These are phyloP conservation scores for Hypsizygus marmoreus DNA, from an alignment of 768 basidiomycete species.

Conservation along the genomic window DNA sequence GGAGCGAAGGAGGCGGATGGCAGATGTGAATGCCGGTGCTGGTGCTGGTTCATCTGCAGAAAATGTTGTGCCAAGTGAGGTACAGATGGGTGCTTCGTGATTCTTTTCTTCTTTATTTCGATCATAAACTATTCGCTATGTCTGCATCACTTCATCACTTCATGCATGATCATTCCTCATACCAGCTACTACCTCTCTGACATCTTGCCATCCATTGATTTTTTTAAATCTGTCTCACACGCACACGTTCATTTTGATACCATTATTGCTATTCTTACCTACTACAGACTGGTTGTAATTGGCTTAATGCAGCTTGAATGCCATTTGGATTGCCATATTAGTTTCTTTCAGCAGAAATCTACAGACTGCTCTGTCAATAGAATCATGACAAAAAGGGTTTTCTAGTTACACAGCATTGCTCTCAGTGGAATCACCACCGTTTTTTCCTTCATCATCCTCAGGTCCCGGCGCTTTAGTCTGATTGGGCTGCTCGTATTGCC, in stretches of 20 bases:
- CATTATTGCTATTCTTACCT: conserved; percentile 10
- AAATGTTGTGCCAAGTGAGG: conserved; percentile 4
- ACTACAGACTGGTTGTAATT: conserved; percentile 11
- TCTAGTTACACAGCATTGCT: too few relatives aligned
- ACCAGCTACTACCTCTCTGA: background rate
- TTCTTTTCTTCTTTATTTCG: background rate
- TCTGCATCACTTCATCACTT: too few relatives aligned
- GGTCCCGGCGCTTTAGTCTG: too few relatives aligned
- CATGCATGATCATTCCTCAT: background rate
- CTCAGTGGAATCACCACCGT: too few relatives aligned
- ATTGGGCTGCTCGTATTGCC: too few relatives aligned
- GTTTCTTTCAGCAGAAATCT: too few relatives aligned
- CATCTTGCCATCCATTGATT: background rate
- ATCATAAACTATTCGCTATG: background rate
- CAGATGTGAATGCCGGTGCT: too few relatives aligned
- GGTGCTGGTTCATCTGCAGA: background rate
- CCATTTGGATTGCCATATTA: too few relatives aligned
- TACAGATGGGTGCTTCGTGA: background rate
- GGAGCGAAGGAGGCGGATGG: conserved; percentile 62
- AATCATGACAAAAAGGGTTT: too few relatives aligned
- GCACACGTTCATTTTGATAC: conserved; percentile 15
- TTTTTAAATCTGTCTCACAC: background rate
- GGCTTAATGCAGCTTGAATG: too few relatives aligned
- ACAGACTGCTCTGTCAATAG: too few relatives aligned
- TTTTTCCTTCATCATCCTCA: too few relatives aligned